Evolutionary conservation across 306 rosid genomes (phyloP).

Genomic region (Pyrus bretschneideri): DNA sequence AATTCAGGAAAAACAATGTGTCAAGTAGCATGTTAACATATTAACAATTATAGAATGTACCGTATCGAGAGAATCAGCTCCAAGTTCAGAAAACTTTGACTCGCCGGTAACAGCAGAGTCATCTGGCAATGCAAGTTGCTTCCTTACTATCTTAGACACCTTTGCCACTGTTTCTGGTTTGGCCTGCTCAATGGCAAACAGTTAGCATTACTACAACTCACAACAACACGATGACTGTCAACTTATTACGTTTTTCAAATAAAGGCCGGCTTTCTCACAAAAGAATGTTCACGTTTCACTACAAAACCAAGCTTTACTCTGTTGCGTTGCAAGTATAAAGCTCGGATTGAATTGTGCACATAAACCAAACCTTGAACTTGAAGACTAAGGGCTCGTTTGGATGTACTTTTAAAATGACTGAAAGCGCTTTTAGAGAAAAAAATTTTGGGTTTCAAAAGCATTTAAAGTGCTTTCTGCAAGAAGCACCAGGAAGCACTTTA

Average conservation of each 20-base stretch:
- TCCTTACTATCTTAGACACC: slow-evolving; percentile 59
- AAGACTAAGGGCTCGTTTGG: not conserved
- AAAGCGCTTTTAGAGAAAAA: too few species aligned
- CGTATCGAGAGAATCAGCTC: slow-evolving; percentile 90
- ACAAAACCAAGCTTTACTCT: not conserved
- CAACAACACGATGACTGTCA: not conserved
- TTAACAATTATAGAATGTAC: slow-evolving; percentile 23
- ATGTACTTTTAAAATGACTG: too few species aligned
- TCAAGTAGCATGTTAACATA: not conserved
- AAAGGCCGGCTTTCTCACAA: not conserved
- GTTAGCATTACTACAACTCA: not conserved
- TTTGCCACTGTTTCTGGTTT: slow-evolving; percentile 57
- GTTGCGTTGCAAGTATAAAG: not conserved
- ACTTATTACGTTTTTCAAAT: not conserved
- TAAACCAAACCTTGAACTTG: too few species aligned
- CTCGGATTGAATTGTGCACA: not conserved
- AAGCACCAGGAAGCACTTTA: too few species aligned
- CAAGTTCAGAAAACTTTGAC: slow-evolving; percentile 59
- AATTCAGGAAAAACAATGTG: not conserved
- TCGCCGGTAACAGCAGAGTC: slow-evolving; percentile 44
- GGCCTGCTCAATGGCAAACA: slow-evolving; percentile 42
- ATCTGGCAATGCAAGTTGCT: slow-evolving; percentile 61
- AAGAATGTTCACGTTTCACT: not conserved
- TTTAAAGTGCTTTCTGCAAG: too few species aligned
- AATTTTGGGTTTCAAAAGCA: too few species aligned